These are phyloP conservation scores for Hypomontagnella monticulosa DNA, from an alignment of 495 filamentous ascomycete species.

Conservation along the genomic window DNA sequence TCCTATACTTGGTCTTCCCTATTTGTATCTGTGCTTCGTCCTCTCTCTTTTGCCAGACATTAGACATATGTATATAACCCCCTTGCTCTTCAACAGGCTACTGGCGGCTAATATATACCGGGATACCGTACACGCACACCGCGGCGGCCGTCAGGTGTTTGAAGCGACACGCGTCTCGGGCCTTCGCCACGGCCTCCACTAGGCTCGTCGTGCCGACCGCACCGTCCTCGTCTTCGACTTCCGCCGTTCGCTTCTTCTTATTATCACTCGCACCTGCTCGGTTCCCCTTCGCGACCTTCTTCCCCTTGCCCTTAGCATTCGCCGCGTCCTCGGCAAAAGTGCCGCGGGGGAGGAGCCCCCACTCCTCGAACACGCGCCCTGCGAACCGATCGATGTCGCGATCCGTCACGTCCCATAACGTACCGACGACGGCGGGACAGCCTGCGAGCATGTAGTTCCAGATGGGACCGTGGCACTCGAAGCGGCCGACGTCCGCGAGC, in stretches of 20 bases:
- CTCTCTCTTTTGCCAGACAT: neutral
- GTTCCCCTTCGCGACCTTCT: conserved; percentile 14
- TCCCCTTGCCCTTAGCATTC: conserved; percentile 36
- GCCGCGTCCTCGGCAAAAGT: conserved; percentile 43
- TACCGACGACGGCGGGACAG: conserved; percentile 82
- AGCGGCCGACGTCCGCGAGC: conserved; percentile 82
- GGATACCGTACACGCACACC: conserved; percentile 92
- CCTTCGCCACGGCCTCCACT: conserved; percentile 80
- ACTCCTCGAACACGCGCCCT: conserved; percentile 76
- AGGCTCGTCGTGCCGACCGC: conserved; percentile 54
- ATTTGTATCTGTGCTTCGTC: neutral
- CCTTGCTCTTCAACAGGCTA: neutral
- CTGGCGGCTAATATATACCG: conserved; percentile 73
- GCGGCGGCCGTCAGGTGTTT: conserved; percentile 92
- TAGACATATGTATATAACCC: neutral
- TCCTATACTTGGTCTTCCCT: neutral
- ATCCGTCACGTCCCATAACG: conserved; percentile 97
- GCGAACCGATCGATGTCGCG: conserved; percentile 95
- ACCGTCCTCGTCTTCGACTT: conserved; percentile 9
- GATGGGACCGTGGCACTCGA: conserved; percentile 88
- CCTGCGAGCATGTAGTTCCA: conserved; percentile 91
- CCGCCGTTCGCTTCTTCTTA: neutral
- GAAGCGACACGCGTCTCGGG: conserved; percentile 79
- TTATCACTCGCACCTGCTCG: conserved; percentile 25
- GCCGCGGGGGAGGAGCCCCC: conserved; percentile 73